phyloP scores from a whole-genome alignment of 1,284 basidiomycete genomes.

The Fomitopsis pinicola region DNA sequence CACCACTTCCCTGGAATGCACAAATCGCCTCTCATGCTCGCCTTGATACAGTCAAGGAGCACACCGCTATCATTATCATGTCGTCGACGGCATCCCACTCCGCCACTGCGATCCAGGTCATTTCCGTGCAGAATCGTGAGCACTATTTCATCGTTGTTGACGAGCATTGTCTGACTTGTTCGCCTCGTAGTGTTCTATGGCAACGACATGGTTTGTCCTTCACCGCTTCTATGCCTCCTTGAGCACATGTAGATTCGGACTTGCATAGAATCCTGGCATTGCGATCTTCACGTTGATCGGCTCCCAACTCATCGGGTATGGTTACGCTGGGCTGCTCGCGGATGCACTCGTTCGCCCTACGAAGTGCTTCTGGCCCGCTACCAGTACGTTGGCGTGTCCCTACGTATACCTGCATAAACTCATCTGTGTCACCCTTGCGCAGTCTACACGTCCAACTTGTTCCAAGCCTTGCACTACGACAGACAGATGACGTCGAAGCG shows the following conservation, averaged over 20 bases:
- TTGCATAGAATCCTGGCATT: constrained; percentile 17
- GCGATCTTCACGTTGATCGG: constrained; percentile 8
- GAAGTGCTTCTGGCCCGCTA: constrained; percentile 28
- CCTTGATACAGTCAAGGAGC: constrained; percentile 26
- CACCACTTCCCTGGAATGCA: neutral
- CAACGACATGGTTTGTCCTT: constrained; percentile 22
- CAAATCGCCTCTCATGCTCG: neutral
- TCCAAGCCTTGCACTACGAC: constrained; percentile 49
- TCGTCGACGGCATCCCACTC: constrained; percentile 31
- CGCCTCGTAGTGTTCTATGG: constrained; percentile 27
- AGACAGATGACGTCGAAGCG: constrained; percentile 31
- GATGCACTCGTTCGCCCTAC: constrained; percentile 28
- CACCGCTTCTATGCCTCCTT: neutral
- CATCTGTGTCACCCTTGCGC: neutral
- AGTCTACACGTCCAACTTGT: constrained; percentile 36
- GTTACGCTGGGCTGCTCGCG: constrained; percentile 21
- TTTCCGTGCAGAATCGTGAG: constrained; percentile 32
- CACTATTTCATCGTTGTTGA: too few species aligned
- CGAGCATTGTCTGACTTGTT: neutral
- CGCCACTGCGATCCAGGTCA: constrained; percentile 32
- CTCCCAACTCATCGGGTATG: constrained; percentile 20
- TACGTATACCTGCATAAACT: constrained; percentile 4
- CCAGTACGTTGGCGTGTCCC: constrained; percentile 15
- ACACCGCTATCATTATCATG: constrained; percentile 34
- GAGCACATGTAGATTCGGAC: neutral